Evolutionary conservation across 2,329 filamentous ascomycete species (phyloP), one percentile per base, ranked within the genome.

Genomic region (Xylariaceae sp.): DNA sequence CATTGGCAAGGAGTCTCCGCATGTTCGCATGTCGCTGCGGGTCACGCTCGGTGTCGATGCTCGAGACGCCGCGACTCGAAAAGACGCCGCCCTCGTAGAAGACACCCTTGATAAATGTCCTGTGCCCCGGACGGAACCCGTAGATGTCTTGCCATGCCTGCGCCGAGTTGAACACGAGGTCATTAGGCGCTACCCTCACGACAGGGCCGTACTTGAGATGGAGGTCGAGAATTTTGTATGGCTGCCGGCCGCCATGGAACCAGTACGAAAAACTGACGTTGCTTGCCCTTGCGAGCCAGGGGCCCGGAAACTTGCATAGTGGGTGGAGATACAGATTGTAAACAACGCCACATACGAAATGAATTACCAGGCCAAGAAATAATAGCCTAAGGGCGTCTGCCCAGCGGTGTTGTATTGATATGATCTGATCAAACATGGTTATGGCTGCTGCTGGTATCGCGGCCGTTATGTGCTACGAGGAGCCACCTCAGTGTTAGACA

Each of bases 61-160:
- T n/a, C n/a, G n/a, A n/a, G n/a, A n/a, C n/a, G n/a, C n/a, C n/a
- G n/a, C n/a, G n/a, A n/a, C n/a, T n/a, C n/a, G n/a, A n/a, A n/a
- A 68, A 68, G 29, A 48, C 64, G 17, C 66, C 66, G 2, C 66
- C 66, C 43, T 63, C 65, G 19, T 68, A 69, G 29, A 65, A 67
- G 14, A 54, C 34, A 45, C 65, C 58, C 41, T 69, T 68, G 23
- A 66, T 56, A 37, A 76, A 71, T 40, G 73, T 70, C 16, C 60
- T 56, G 5, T 64, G 65, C 7, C 63, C 52, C n/a, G 66, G 64
- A 0, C 68, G 67, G 49, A 66, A 64, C 6, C 33, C 33, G 33
- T 36, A 36, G 33, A 36, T 36, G 33, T 36, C 33, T 7, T n/a
- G 39, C 39, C 39, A 43, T n/a, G 39, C 8, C 39, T 43, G 39